Evolutionary conservation across 2,329 filamentous ascomycete species (phyloP).

Genomic region (Phialophora verrucosa): DNA sequence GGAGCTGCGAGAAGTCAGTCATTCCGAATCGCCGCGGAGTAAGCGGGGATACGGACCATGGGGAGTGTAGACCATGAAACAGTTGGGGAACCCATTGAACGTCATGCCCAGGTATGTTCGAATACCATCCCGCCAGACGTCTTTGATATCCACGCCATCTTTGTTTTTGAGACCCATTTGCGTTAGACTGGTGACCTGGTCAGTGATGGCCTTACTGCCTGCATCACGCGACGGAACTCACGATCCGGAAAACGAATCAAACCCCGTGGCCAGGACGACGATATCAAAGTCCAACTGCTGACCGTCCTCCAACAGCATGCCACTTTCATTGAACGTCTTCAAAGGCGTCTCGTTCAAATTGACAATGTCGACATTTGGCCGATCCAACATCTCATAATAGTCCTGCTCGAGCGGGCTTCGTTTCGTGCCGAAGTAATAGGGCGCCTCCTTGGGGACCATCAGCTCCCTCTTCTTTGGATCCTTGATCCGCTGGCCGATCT

Average conservation of each 20-base stretch:
- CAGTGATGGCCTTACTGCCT: background rate
- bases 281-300: slow-evolving; percentile 46
- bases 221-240: slow-evolving; percentile 12
- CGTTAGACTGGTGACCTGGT: slow-evolving; percentile 41
- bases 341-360: slow-evolving; percentile 49
- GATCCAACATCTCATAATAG: slow-evolving; percentile 59
- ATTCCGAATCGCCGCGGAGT: background rate
- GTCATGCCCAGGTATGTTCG: slow-evolving; percentile 53
- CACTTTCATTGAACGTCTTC: slow-evolving; percentile 30
- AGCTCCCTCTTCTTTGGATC: slow-evolving; percentile 59
- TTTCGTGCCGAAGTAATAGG: slow-evolving; percentile 63
- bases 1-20: slow-evolving; percentile 36
- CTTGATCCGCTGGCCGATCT: slow-evolving; percentile 57
- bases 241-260: slow-evolving; percentile 49
- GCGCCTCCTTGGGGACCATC: slow-evolving; percentile 60
- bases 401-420: slow-evolving; percentile 56
- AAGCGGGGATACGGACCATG: slow-evolving; percentile 47
- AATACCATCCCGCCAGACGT: slow-evolving; percentile 48
- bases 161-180: slow-evolving; percentile 49
- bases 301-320: slow-evolving; percentile 32
- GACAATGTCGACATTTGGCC: slow-evolving; percentile 55
- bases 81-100: slow-evolving; percentile 53
- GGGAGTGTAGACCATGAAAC: slow-evolving; percentile 60
- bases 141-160: slow-evolving; percentile 42
- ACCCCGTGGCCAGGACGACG: slow-evolving; percentile 53